Conservation (phyloP, 2,329 filamentous ascomycete species). For the Rhytidhysteron rufulum region DNA sequence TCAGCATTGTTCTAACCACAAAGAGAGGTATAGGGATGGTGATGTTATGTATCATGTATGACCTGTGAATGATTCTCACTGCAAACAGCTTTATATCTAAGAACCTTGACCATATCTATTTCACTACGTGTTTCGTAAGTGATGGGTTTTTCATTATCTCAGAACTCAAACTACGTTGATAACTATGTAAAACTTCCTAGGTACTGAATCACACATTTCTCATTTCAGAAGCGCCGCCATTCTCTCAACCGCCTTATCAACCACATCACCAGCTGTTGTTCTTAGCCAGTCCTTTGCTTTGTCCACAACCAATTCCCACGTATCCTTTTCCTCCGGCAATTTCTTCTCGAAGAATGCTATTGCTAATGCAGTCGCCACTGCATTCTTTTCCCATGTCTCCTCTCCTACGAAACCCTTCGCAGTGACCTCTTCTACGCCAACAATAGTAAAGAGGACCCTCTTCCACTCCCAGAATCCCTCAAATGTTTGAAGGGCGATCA, state of each 20-base stretch:
- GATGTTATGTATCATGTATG: no score
- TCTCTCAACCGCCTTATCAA: conserved; percentile 4
- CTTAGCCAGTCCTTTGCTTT: conserved; percentile 51
- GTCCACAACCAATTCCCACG: conserved; percentile 62
- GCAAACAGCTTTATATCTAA: no score
- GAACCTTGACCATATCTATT: no score
- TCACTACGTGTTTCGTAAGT: no score
- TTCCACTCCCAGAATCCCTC: conserved; percentile 51
- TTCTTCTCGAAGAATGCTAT: conserved; percentile 49
- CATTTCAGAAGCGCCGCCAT: neutral
- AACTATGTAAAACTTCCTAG: no score
- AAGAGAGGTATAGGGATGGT: no score
- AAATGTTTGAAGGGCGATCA: conserved; percentile 57
- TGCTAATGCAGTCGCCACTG: conserved; percentile 40
- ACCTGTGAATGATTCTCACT: no score
- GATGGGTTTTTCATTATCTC: no score
- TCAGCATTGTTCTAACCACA: no score
- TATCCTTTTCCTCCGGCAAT: conserved; percentile 46
- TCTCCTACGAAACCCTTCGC: conserved; percentile 5
- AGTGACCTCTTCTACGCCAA: conserved; percentile 12
- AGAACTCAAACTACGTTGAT: no score
- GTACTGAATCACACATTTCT: no score
- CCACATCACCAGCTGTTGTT: no score
- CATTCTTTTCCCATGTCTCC: conserved; percentile 12
- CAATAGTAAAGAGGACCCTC: conserved; percentile 13